Evolutionary conservation across 2,329 filamentous ascomycete genomes (phyloP).

Genomic region (Epichloe festucae): DNA sequence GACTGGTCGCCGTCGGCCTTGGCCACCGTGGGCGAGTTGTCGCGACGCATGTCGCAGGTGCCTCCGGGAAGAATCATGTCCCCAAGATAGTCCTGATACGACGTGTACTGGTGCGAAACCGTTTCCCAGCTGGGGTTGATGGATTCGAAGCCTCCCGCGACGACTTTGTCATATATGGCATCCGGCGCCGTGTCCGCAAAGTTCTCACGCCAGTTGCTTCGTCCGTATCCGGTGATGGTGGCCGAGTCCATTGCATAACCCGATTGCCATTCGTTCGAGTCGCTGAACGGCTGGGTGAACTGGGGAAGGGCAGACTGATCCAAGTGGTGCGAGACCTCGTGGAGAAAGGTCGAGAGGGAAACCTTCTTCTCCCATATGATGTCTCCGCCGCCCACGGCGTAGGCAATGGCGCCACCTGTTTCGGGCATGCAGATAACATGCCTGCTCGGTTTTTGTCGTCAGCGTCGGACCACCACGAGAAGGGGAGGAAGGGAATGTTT

Average conservation of each 20-base stretch:
- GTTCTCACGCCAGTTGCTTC: neutral
- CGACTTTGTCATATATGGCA: neutral
- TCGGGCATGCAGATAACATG: neutral
- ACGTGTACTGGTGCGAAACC: neutral
- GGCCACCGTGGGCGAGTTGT: neutral
- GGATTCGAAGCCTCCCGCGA: neutral
- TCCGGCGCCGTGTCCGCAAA: neutral
- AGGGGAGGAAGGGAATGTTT: neutral
- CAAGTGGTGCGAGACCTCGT: neutral
- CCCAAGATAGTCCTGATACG: neutral
- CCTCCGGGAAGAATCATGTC: neutral
- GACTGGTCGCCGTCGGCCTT: too few species aligned
- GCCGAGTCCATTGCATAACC: neutral
- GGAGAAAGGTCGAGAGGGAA: neutral
- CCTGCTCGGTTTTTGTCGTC: neutral
- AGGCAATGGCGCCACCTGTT: neutral
- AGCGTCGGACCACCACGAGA: too few species aligned
- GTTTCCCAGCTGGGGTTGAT: neutral
- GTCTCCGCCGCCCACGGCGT: neutral
- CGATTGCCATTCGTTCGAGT: neutral
- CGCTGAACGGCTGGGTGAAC: neutral
- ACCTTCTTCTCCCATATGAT: neutral
- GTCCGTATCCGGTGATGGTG: neutral
- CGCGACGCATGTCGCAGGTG: neutral
- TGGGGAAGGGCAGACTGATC: neutral